These are phyloP conservation scores for Nakazawaea wickerhamii DNA, from an alignment of 805 yeast genomes.

Conservation along the genomic window DNA sequence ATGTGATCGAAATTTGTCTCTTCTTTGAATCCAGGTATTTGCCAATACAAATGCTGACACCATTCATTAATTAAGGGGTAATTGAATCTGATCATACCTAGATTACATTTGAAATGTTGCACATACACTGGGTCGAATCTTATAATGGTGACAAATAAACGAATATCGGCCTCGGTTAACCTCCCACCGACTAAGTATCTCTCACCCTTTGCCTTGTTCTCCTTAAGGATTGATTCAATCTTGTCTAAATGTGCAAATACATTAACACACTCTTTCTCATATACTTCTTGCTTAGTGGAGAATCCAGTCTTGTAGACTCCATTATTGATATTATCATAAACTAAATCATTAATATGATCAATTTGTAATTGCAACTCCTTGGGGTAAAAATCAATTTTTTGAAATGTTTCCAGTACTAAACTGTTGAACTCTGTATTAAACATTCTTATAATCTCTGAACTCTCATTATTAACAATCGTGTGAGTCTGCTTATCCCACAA, in stretches of 20 bases:
- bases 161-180: conserved; percentile 86
- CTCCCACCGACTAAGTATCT: conserved; percentile 52
- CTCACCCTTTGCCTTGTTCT: conserved; percentile 31
- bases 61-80: conserved; percentile 77
- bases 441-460: conserved; percentile 84
- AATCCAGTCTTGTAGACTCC: conserved; percentile 94
- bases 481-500: conserved; percentile 81
- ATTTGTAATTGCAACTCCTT: conserved; percentile 44
- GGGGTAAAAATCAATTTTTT: conserved; percentile 61
- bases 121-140: conserved; percentile 92
- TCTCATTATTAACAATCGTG: conserved; percentile 89
- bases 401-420: conserved; percentile 43
- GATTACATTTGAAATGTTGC: conserved; percentile 92
- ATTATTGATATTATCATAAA: conserved; percentile 80
- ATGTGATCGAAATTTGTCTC: conserved; percentile 89
- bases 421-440: conserved; percentile 68
- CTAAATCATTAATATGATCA: conserved; percentile 76
- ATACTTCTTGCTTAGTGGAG: conserved; percentile 77
- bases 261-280: conserved; percentile 59
- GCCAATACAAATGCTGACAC: conserved; percentile 83
- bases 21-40: conserved; percentile 58
- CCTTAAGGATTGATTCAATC: conserved; percentile 55
- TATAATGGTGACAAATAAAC: conserved; percentile 80
- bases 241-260: conserved; percentile 66
- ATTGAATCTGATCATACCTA: conserved; percentile 70